These are phyloP conservation scores for Oxytropis ochrocephala DNA, from an alignment of 306 rosid species.

Conservation along the genomic window DNA sequence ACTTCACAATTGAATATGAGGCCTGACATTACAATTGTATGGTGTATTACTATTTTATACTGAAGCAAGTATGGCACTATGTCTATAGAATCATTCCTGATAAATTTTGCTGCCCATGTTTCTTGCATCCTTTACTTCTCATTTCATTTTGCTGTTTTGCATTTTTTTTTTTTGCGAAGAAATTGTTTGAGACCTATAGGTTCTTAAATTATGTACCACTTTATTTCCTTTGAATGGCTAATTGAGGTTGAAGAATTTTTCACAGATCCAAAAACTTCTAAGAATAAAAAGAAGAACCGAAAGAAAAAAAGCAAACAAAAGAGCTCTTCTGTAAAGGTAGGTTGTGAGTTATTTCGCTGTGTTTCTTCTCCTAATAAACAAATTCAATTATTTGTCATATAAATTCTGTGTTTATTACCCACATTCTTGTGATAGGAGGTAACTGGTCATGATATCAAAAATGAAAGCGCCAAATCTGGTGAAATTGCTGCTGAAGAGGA, in stretches of 20 bases:
- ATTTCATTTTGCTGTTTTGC: conserved; percentile 8
- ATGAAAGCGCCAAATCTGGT: conserved; percentile 33
- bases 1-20: neutral
- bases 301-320: conserved; percentile 64
- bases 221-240: conserved; percentile 8
- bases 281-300: conserved; percentile 71
- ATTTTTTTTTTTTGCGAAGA: neutral
- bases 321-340: conserved; percentile 45
- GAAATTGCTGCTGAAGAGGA: conserved; percentile 39
- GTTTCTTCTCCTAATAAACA: neutral
- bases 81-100: neutral
- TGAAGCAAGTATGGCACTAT: conserved; percentile 1
- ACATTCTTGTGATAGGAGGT: conserved; percentile 41
- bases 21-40: neutral
- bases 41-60: neutral
- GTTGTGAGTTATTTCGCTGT: conserved; percentile 25
- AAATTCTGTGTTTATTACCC: neutral
- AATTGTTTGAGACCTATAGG: neutral
- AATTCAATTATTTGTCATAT: neutral
- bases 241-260: conserved; percentile 19
- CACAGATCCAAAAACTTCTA: conserved; percentile 58
- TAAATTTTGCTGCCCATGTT: neutral
- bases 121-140: conserved; percentile 3
- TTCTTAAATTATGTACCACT: neutral
- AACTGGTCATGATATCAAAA: conserved; percentile 43